These are phyloP conservation scores for Phytopythium cucurbitacearum DNA, from an alignment of 352 stramenopile species.

Conservation along the genomic window DNA sequence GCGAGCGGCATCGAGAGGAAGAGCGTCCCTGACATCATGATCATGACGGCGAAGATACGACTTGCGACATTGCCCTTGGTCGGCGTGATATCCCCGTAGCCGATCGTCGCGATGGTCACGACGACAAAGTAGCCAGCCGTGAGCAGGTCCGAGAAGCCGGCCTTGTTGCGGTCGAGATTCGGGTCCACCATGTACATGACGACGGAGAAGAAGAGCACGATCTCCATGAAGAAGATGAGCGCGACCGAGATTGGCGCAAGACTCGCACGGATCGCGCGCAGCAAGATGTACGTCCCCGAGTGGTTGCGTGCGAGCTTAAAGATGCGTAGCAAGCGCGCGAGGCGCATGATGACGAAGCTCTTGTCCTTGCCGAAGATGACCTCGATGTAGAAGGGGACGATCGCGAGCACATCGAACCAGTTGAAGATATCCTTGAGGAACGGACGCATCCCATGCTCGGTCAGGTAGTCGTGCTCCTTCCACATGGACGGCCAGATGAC, in stretches of 20 bases:
- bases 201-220: constrained; percentile 76
- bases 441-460: constrained; percentile 51
- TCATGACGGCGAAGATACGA: constrained; percentile 65
- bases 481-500: constrained; percentile 74
- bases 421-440: constrained; percentile 79
- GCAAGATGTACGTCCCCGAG: constrained; percentile 72
- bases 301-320: constrained; percentile 79
- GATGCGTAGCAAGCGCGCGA: constrained; percentile 70
- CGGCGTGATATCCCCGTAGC: constrained; percentile 74
- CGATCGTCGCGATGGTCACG: constrained; percentile 70
- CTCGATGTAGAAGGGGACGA: constrained; percentile 74
- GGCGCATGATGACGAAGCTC: constrained; percentile 66
- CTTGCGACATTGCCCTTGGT: constrained; percentile 68
- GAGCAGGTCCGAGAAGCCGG: constrained; percentile 70
- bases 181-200: constrained; percentile 81
- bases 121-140: constrained; percentile 74
- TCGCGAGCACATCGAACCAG: constrained; percentile 72
- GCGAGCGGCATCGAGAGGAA: constrained; percentile 84
- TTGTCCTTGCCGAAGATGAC: constrained; percentile 67
- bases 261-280: constrained; percentile 65
- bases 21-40: constrained; percentile 80
- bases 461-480: constrained; percentile 67
- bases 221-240: constrained; percentile 79
- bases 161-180: constrained; percentile 54
- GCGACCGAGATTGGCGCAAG: constrained; percentile 75